A percentile compares a stretch with the other conserved stretches of the same genome.
phyloP scores from a whole-genome alignment of 2,329 filamentous ascomycete species.

The Botrytis squamosa region DNA sequence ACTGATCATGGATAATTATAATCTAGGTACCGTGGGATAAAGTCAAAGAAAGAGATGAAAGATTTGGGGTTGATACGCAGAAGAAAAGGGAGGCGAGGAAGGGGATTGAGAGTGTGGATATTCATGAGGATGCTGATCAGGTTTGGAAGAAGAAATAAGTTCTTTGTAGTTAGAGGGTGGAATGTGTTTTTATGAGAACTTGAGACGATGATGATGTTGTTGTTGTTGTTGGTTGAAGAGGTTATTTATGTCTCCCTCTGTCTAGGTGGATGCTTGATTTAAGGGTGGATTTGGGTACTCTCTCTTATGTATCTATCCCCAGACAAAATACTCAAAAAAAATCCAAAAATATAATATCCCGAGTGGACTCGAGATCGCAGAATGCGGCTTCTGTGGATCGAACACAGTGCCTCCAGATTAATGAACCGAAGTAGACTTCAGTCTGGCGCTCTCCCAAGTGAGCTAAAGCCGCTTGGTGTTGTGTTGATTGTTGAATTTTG shows the following conservation, averaged over 20 bases:
- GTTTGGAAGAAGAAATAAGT: conserved; percentile 20
- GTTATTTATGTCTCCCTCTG: not conserved
- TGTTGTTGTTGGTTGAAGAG: not conserved
- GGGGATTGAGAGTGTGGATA: conserved; percentile 53
- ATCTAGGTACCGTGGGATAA: conserved; percentile 37
- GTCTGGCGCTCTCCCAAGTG: conserved; percentile 14
- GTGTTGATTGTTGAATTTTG: not conserved
- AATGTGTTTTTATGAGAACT: not conserved
- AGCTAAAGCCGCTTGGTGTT: conserved; percentile 6
- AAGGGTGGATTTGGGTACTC: not conserved
- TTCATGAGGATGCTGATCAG: conserved; percentile 41
- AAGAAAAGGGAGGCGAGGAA: conserved; percentile 54
- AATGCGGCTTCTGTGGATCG: conserved; percentile 15
- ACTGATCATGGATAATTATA: not conserved
- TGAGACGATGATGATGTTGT: not conserved
- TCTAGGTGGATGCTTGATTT: not conserved
- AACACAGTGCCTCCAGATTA: conserved; percentile 13
- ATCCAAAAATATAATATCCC: not conserved
- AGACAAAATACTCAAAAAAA: no score
- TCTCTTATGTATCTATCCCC: no score
- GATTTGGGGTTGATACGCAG: conserved; percentile 51
- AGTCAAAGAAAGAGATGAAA: conserved; percentile 51
- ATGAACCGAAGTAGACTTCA: not conserved
- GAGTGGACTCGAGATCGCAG: not conserved
- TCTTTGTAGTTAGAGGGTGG: no score